Evolutionary conservation across 2,329 filamentous ascomycete species (phyloP).

Genomic region (Fusarium nisikadoi): DNA sequence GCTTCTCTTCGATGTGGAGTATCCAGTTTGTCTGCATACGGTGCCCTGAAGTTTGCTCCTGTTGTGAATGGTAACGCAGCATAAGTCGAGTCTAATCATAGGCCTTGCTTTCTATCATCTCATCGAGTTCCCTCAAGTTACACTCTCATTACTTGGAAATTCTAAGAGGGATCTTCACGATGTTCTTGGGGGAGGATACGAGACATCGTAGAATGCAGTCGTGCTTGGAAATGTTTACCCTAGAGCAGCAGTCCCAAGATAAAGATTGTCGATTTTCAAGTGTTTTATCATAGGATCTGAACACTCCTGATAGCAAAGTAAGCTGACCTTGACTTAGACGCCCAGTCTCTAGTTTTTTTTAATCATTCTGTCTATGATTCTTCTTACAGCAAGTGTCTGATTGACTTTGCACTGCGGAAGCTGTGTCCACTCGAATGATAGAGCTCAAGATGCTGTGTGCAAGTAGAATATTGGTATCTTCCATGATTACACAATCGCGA

Average conservation of each 20-base stretch:
- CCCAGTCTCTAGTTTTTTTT: rapidly evolving
- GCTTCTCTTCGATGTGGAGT: background rate
- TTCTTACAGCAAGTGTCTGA: too few species aligned
- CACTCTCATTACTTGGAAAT: background rate
- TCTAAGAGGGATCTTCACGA: background rate
- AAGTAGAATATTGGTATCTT: background rate
- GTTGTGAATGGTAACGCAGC: background rate
- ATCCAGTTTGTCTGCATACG: background rate
- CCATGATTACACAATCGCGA: background rate
- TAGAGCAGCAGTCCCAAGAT: background rate
- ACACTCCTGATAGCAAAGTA: too few species aligned
- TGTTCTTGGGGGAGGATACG: background rate
- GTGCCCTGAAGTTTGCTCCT: background rate
- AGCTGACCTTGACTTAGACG: background rate
- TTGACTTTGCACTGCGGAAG: background rate
- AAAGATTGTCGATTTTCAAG: background rate
- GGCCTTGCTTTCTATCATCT: too few species aligned
- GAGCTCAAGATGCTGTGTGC: background rate
- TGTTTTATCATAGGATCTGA: background rate
- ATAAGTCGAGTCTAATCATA: background rate
- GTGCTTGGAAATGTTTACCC: background rate
- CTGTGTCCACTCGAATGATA: rapidly evolving
- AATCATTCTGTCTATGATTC: background rate
- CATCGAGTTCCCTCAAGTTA: background rate
- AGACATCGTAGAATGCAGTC: background rate